A percentile compares a stretch with the other conserved stretches of the same genome.
These are phyloP conservation scores for Harringtonia lauricola DNA, from an alignment of 2,329 filamentous ascomycete species.

Conservation along the genomic window DNA sequence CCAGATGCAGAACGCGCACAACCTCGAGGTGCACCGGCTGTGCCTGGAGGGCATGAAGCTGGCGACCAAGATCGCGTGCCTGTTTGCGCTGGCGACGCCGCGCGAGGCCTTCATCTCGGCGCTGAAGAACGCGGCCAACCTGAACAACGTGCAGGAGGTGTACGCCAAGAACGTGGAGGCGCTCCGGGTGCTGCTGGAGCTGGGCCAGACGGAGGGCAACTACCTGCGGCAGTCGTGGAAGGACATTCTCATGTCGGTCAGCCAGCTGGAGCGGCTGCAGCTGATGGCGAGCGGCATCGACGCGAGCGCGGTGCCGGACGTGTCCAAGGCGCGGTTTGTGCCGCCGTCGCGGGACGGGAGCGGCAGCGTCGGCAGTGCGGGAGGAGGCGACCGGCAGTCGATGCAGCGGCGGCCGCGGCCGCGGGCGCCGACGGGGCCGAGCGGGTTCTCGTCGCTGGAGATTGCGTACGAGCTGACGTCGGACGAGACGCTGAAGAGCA, in stretches of 20 bases:
- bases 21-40: constrained; percentile 80
- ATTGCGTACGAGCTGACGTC: constrained; percentile 88
- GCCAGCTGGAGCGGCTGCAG: constrained; percentile 89
- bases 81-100: constrained; percentile 89
- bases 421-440: constrained; percentile 46
- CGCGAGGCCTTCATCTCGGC: constrained; percentile 91
- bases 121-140: constrained; percentile 84
- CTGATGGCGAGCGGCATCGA: constrained; percentile 91
- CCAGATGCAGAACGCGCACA: constrained; percentile 86
- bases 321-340: constrained; percentile 69
- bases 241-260: constrained; percentile 89
- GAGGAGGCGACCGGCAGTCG: constrained; percentile 55
- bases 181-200: constrained; percentile 79
- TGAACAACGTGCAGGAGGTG: constrained; percentile 94
- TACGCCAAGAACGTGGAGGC: constrained; percentile 94
- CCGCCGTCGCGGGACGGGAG: constrained; percentile 44
- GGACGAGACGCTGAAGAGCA: constrained; percentile 71
- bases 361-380: constrained; percentile 20
- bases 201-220: constrained; percentile 89
- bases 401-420: constrained; percentile 43
- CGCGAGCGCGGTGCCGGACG: constrained; percentile 83
- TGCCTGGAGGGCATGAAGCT: constrained; percentile 95
- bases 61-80: constrained; percentile 82
- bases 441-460: constrained; percentile 54
- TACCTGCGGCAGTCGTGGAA: constrained; percentile 85